These are phyloP conservation scores for Coffea humblotiana DNA, from an alignment of 305 asterid species.

Conservation along the genomic window DNA sequence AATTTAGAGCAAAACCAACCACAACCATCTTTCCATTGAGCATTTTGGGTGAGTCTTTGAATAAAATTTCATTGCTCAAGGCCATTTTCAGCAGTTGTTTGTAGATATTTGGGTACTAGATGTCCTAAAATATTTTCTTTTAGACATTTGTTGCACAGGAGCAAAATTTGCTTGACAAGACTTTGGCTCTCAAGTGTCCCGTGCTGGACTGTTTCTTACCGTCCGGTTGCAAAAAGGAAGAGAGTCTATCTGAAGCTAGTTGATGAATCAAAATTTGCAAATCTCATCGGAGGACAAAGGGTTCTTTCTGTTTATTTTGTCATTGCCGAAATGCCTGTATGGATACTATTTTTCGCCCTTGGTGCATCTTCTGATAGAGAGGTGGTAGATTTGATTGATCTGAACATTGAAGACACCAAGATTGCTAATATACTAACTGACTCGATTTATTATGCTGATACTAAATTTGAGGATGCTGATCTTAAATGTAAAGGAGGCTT, in stretches of 20 bases:
- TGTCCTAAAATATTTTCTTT: conserved; percentile 20
- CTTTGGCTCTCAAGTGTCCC: conserved; percentile 74
- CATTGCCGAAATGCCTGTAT: conserved; percentile 76
- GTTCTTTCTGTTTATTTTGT: conserved; percentile 62
- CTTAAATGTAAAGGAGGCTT: conserved; percentile 21
- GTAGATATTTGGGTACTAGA: not conserved
- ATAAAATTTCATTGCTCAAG: not conserved
- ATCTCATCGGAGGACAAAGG: conserved; percentile 55
- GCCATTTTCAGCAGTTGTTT: conserved; percentile 17
- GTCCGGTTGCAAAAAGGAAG: conserved; percentile 47
- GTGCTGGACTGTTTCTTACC: conserved; percentile 66
- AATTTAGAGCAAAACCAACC: not conserved
- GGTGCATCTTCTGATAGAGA: conserved; percentile 77
- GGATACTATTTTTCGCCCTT: conserved; percentile 84
- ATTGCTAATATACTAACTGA: conserved; percentile 60
- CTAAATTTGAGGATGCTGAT: conserved; percentile 33
- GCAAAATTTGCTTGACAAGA: conserved; percentile 70
- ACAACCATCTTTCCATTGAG: not conserved
- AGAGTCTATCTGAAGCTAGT: conserved; percentile 69
- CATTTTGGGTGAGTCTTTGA: no score
- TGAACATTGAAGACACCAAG: conserved; percentile 48
- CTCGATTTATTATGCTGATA: conserved; percentile 80
- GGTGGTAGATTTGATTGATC: conserved; percentile 59
- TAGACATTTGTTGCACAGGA: conserved; percentile 97
- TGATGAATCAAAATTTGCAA: conserved; percentile 52